Conservation (phyloP, 441 rosid genomes). For the Flueggea neowawraea region DNA sequence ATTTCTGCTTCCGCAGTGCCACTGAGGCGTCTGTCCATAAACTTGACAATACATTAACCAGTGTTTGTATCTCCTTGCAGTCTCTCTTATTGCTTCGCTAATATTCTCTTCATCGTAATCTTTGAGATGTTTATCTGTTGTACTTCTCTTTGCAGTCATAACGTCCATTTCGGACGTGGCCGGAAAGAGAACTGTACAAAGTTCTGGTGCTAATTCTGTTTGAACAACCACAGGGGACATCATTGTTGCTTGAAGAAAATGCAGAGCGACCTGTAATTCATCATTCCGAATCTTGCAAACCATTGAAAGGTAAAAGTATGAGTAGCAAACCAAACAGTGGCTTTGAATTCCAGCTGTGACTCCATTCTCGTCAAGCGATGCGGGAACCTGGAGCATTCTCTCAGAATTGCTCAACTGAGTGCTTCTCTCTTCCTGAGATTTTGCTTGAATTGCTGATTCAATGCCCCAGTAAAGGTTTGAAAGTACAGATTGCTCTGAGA, state of each 20-base stretch:
- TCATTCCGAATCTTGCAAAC: conserved; percentile 66
- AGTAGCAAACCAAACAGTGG: conserved; percentile 51
- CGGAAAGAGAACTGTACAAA: conserved; percentile 48
- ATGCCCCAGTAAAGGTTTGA: conserved; percentile 86
- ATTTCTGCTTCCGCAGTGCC: conserved; percentile 21
- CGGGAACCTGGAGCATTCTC: conserved; percentile 86
- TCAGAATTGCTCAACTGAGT: conserved; percentile 47
- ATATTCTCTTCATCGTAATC: conserved; percentile 11
- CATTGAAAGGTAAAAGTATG: conserved; percentile 71
- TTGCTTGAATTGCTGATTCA: conserved; percentile 49
- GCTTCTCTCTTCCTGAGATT: conserved; percentile 29
- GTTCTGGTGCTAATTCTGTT: conserved; percentile 45
- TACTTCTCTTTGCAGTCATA: conserved; percentile 5
- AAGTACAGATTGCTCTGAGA: conserved; percentile 64
- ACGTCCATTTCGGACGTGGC: conserved; percentile 10
- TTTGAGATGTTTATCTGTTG: conserved; percentile 6
- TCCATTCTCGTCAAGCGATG: conserved; percentile 79
- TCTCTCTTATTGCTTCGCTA: conserved; percentile 39
- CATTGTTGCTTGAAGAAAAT: conserved; percentile 70
- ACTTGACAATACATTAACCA: conserved; percentile 77
- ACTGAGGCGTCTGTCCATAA: conserved; percentile 40
- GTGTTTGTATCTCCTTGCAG: conserved; percentile 59
- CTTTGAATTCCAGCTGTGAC: conserved; percentile 65
- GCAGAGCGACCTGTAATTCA: conserved; percentile 71
- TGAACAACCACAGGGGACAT: conserved; percentile 56